Conservation (phyloP, 768 basidiomycete genomes). For the Pseudohyphozyma bogoriensis region DNA sequence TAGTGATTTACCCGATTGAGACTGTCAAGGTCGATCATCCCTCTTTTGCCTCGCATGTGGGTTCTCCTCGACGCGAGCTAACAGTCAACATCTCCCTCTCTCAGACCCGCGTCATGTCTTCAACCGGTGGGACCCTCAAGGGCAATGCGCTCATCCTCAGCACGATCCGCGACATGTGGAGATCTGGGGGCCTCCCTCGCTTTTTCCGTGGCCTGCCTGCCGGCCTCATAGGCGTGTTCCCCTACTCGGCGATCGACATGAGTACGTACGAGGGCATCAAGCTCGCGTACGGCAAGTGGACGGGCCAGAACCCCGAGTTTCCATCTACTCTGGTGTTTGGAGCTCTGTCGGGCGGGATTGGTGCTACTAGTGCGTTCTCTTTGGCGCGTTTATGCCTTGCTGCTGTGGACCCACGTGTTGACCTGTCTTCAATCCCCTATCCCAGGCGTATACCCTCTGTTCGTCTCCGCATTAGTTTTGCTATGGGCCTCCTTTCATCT, state of each 20-base stretch:
- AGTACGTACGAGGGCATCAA: constrained; percentile 89
- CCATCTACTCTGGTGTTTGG: constrained; percentile 54
- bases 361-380: constrained; percentile 18
- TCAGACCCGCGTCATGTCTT: constrained; percentile 94
- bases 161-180: constrained; percentile 66
- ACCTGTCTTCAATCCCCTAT: background rate
- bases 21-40: constrained; percentile 76
- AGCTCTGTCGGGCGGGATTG: constrained; percentile 22
- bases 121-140: constrained; percentile 47
- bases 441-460: constrained; percentile 28
- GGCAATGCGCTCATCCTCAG: constrained; percentile 43
- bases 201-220: constrained; percentile 88
- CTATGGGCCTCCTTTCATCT: background rate
- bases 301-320: constrained; percentile 77
- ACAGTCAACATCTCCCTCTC: background rate
- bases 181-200: constrained; percentile 62
- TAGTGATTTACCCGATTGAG: constrained; percentile 93
- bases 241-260: constrained; percentile 74
- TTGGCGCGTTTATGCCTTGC: background rate
- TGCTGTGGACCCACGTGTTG: background rate
- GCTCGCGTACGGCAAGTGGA: constrained; percentile 73
- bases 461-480: constrained; percentile 26
- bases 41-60: constrained; percentile 1
- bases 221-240: constrained; percentile 91
- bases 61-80: background rate